These are phyloP conservation scores for Diaporthe helianthi DNA, from an alignment of 2,329 filamentous ascomycete genomes.

Conservation along the genomic window DNA sequence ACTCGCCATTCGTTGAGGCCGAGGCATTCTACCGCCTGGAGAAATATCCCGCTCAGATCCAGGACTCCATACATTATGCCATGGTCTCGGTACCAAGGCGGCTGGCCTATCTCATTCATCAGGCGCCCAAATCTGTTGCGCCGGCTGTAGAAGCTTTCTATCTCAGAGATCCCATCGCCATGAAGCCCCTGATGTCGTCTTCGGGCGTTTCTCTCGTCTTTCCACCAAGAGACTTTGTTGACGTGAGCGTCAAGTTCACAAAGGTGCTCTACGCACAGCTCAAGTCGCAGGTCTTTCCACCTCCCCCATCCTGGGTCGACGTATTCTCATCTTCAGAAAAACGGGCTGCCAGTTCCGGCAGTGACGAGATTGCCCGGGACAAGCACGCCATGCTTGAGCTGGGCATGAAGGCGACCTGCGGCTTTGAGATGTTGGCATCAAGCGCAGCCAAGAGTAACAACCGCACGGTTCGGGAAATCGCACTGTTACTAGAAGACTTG, in stretches of 20 bases:
- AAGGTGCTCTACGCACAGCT: conserved; percentile 91
- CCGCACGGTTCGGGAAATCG: conserved; percentile 75
- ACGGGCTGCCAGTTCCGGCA: background rate
- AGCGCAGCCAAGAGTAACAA: conserved; percentile 73
- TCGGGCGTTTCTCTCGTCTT: conserved; percentile 63
- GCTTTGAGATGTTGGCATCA: conserved; percentile 85
- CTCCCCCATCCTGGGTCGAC: conserved; percentile 61
- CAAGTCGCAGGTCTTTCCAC: conserved; percentile 81
- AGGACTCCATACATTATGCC: conserved; percentile 77
- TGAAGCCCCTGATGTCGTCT: conserved; percentile 71
- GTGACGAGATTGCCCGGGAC: conserved; percentile 38
- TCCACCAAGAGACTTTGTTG: conserved; percentile 79
- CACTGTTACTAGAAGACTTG: conserved; percentile 77
- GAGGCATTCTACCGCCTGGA: conserved; percentile 90
- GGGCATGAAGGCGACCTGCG: conserved; percentile 89
- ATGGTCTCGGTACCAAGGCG: conserved; percentile 79
- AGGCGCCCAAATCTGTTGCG: conserved; percentile 77
- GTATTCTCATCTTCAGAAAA: conserved; percentile 42
- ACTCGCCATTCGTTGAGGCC: conserved; percentile 77
- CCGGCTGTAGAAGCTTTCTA: conserved; percentile 93
- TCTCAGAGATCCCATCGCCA: conserved; percentile 78
- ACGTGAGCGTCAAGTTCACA: conserved; percentile 81
- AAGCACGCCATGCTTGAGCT: conserved; percentile 61
- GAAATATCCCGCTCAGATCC: conserved; percentile 81
- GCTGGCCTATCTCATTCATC: conserved; percentile 79